phyloP scores from a whole-genome alignment of 1,284 basidiomycete genomes.

The Dichomitus squalens region DNA sequence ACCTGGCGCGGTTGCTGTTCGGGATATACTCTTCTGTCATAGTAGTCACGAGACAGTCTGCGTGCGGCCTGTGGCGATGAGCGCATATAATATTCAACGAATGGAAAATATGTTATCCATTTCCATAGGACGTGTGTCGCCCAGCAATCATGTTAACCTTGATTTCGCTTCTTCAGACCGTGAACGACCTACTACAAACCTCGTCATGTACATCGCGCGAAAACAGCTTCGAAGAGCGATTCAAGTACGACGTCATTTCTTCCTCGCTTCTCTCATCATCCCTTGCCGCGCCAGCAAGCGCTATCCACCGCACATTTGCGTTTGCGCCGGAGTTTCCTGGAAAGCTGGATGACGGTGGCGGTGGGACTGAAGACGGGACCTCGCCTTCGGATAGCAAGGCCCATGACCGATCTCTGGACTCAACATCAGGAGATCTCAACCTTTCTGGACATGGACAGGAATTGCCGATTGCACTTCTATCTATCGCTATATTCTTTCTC shows the following conservation, averaged over 20 bases:
- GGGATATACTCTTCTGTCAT: too few relatives aligned
- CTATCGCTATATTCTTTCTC: slow-evolving; percentile 44
- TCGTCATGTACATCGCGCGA: slow-evolving; percentile 27
- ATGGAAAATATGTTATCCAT: too few relatives aligned
- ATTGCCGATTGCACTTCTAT: slow-evolving; percentile 25
- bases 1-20: too few relatives aligned
- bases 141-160: too few relatives aligned
- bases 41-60: too few relatives aligned
- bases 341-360: slow-evolving; percentile 18
- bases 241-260: slow-evolving; percentile 86
- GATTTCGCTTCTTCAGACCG: slow-evolving; percentile 30
- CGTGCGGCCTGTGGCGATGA: too few relatives aligned
- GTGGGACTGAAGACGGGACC: neutral
- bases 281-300: slow-evolving; percentile 34
- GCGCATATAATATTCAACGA: too few relatives aligned
- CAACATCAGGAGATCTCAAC: neutral
- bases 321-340: slow-evolving; percentile 31
- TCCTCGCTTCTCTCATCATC: slow-evolving; percentile 68
- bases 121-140: too few relatives aligned
- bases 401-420: neutral
- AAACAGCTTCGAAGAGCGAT: slow-evolving; percentile 66
- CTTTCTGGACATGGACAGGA: slow-evolving; percentile 12
- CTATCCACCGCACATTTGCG: slow-evolving; percentile 27
- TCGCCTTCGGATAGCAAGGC: neutral
- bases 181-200: slow-evolving; percentile 31